A percentile compares a stretch with the other conserved stretches of the same genome.
These are phyloP conservation scores for Blumeria graminis DNA, from an alignment of 2,329 filamentous ascomycete species.

Conservation along the genomic window DNA sequence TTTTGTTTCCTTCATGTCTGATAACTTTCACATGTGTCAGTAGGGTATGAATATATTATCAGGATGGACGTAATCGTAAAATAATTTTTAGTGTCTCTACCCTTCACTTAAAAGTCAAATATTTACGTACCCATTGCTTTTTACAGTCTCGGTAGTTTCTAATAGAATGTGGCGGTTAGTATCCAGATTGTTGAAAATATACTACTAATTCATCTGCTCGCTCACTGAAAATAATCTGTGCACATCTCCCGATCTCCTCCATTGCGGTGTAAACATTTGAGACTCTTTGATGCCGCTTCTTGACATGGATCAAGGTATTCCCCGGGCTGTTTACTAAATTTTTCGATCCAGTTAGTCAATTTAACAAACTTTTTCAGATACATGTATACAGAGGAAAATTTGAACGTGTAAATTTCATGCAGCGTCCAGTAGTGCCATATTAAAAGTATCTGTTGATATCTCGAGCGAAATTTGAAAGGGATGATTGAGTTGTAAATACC, in stretches of 20 bases:
- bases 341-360: slow-evolving; percentile 5
- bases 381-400: no score
- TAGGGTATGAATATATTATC: no score
- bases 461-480: not conserved
- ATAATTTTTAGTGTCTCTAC: not conserved
- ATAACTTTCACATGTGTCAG: slow-evolving; percentile 17
- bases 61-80: slow-evolving; percentile 1
- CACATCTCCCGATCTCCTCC: slow-evolving; percentile 75
- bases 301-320: slow-evolving; percentile 92
- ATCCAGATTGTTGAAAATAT: not conserved
- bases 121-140: slow-evolving; percentile 59
- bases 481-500: slow-evolving; percentile 19
- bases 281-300: slow-evolving; percentile 64
- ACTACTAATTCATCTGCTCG: not conserved
- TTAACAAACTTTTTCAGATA: not conserved
- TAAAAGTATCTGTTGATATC: not conserved
- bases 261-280: slow-evolving; percentile 75
- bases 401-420: not conserved
- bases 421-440: not conserved
- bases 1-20: slow-evolving; percentile 16
- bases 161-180: not conserved
- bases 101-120: not conserved
- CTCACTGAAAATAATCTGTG: slow-evolving; percentile 83
- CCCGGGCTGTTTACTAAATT: slow-evolving; percentile 54
- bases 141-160: slow-evolving; percentile 91